Evolutionary conservation across 2,329 filamentous ascomycete species (phyloP), one percentile per base, ranked within the genome.

Genomic region (Curvularia spicifera): DNA sequence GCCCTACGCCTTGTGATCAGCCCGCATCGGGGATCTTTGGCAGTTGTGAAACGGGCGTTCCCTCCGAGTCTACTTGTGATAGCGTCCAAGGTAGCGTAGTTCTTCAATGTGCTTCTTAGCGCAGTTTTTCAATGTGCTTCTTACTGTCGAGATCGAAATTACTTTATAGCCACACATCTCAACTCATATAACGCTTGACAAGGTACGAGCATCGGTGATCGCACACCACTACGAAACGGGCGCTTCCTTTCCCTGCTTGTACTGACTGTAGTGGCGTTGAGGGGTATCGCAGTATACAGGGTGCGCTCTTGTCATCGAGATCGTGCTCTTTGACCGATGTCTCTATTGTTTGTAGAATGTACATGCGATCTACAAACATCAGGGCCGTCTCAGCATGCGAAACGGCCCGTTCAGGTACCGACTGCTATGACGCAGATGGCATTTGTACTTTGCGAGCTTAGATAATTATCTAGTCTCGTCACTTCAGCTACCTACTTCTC

Each of bases 1-100:
- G 42, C 42, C 42, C n/a, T 28, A 29, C 47, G 44, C 44, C 28
- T 12, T 24, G 29, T 28, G 24, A 39, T 28, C 47, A 28, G 22
- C 47, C 22, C 26, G 39, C 24, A 50, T 50, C 47, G 47, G n/a
- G 24, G 18, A 50, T 50, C 47, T 35, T 40, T 50, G 33, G n/a
- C 26, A 26, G 47, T 40, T 40, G 15, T 50, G 35, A 50, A 50
- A 50, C 47, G 24, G 35, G 22, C 47, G 22, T 40, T 40, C 44
- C 44, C 44, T 39, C 33, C 13, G 4, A 20, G 22, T 40, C 4
- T 18, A 8, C 18, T 3, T 10, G 26, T 15, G 35, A 29, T 40
- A 29, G 35, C 35, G 35, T 29, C n/a, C 18, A 24, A 37, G 15
- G 31, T 48, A 48, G 26, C 4, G 28, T n/a, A 31, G 47, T 15